Evolutionary conservation across 139 green algal species (phyloP), one percentile per base, ranked within the genome.

Genomic region (Haematococcus lacustris): DNA sequence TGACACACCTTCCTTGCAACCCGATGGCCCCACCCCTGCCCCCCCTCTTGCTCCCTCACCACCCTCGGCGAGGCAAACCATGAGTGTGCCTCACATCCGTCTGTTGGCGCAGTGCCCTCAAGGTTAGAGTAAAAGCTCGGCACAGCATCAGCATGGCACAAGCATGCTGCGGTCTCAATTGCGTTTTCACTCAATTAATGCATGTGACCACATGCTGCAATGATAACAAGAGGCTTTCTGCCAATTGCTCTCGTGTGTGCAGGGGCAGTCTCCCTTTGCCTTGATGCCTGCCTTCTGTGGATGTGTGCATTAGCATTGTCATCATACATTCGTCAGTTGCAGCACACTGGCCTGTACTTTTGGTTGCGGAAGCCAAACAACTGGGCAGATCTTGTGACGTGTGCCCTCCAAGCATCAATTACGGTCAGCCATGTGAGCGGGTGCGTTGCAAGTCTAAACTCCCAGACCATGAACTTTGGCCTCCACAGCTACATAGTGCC

Each of bases 371-470:
- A 69, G 63, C 13, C 63, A 6, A 40, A 69, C 63, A 69, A 69
- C 63, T 69, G 63, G 63, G 35, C 63, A 2, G 63, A 69, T 37
- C 50, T 39, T 3, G 37, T 69, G 63, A 69, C 63, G 13, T n/a
- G 50, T 3, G 38, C 63, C 4, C 9, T 69, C 17, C 35, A 69
- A 4, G 63, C 63, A 39, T 35, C 63, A n/a, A 63, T 63, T 6
- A 25, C 33, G 33, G 53, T 25, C 26, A 33, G 53, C 53, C 53
- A 63, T n/a, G 26, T 63, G 6, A 28, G 53, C 7, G 33, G 53
- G 53, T 63, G 53, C 17, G 53, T n/a, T n/a, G n/a, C n/a, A n/a
- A 57, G 47, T 57, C 13, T 13, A 28, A 21, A 28, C 21, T 57
- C 21, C 47, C 47, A 57, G 21, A 57, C 47, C 47, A 57, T 57